Conservation (phyloP, 2,329 filamentous ascomycete genomes). For the Gliomastix tumulicola region DNA sequence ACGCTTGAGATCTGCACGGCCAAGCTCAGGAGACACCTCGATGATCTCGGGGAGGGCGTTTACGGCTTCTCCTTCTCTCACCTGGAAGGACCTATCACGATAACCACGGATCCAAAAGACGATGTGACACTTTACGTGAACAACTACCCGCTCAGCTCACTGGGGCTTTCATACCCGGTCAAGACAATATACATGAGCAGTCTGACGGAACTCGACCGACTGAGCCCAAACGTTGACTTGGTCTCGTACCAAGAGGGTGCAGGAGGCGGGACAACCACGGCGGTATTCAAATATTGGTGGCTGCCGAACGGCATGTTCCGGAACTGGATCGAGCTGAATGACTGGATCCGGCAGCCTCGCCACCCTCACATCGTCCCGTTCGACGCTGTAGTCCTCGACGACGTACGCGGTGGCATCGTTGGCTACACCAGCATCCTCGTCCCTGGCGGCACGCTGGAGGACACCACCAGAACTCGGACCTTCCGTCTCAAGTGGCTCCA, state of each 20-base stretch:
- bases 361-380: constrained; percentile 28
- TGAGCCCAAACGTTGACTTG: no score
- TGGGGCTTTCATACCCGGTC: no score
- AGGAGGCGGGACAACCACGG: no score
- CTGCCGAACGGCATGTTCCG: constrained; percentile 8
- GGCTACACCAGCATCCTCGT: constrained; percentile 27
- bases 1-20: constrained; percentile 9
- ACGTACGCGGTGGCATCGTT: constrained; percentile 19
- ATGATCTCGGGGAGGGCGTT: constrained; percentile 11
- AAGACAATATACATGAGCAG: no score
- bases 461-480: not conserved
- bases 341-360: constrained; percentile 22
- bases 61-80: constrained; percentile 14
- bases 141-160: no score
- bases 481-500: constrained; percentile 27
- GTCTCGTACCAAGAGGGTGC: no score
- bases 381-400: constrained; percentile 23
- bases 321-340: constrained; percentile 26
- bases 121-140: no score
- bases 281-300: constrained; percentile 29
- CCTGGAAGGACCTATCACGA: constrained; percentile 3
- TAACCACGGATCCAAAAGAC: no score
- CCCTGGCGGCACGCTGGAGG: constrained; percentile 9
- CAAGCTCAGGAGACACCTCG: constrained; percentile 10
- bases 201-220: no score